Evolutionary conservation across 495 filamentous ascomycete genomes (phyloP), one percentile per base, ranked within the genome.

Genomic region (Penicillium ucsense): DNA sequence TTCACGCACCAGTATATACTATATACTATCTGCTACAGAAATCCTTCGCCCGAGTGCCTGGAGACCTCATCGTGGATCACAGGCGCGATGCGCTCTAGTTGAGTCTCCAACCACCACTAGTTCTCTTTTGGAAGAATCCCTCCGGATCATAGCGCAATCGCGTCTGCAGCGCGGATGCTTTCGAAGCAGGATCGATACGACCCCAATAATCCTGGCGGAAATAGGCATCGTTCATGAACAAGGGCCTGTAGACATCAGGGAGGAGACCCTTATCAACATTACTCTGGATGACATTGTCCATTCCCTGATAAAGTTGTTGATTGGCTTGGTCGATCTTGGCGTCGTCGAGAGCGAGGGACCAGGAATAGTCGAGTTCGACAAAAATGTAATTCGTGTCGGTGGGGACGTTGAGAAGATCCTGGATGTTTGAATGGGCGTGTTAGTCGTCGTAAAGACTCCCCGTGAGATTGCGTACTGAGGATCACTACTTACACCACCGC

Each of bases 211-310:
- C 78, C 61, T 82, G 74, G 29, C 68, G 60, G 43, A 65, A 74
- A 59, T 75, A 77, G 1, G 70, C 71, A 47, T 83, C 77, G 55
- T 80, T 83, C 77, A 76, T 73, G 62, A 82, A 82, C 0, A 82
- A 47, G 4, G 77, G 77, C 35, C 78, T 62, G 48, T 76, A 78
- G 31, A 71, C 76, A 34, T 78, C 67, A 0, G 71, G 68, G 7
- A 75, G 52, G 1, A 72, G 65, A 32, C 70, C 62, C 9, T 73
- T 48, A 31, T 72, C 53, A 40, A 79, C 67, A 49, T 63, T 67
- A 11, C 62, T 56, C 36, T 60, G 50, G 20, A 67, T 56, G 4
- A 63, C 36, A 29, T 61, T 65, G 29, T 53, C 56, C 41, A 70
- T 42, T 4, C 63, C 65, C 5, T 51, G 51, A 41, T 65, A 67